These are phyloP conservation scores for Penicillium verhagenii DNA, from an alignment of 495 filamentous ascomycete species.

Conservation along the genomic window DNA sequence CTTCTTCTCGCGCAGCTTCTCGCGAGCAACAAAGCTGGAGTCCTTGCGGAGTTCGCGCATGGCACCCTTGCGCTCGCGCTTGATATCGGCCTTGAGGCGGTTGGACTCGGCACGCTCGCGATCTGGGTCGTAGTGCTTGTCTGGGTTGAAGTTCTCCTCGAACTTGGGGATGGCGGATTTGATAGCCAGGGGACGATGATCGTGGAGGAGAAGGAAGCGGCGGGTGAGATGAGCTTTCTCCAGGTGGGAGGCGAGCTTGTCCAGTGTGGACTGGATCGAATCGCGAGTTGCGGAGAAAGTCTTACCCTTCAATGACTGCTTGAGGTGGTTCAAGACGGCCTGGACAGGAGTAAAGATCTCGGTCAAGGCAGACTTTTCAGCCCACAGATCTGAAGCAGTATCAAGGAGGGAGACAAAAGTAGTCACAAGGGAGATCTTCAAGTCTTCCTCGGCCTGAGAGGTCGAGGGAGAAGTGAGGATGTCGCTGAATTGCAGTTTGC, in stretches of 20 bases:
- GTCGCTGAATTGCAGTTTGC: constrained; percentile 53
- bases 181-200: constrained; percentile 86
- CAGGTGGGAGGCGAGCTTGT: constrained; percentile 49
- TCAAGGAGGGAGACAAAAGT: constrained; percentile 58
- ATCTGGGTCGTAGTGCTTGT: constrained; percentile 94
- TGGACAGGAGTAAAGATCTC: constrained; percentile 68
- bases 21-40: constrained; percentile 83
- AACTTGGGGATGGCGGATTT: constrained; percentile 90
- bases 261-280: constrained; percentile 35
- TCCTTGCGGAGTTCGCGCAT: constrained; percentile 94
- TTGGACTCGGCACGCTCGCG: constrained; percentile 77
- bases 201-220: constrained; percentile 80
- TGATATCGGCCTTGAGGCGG: constrained; percentile 84
- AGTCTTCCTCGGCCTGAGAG: constrained; percentile 34
- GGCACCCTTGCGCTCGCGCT: constrained; percentile 92
- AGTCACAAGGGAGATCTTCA: constrained; percentile 59
- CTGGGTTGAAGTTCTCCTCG: constrained; percentile 90
- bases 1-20: constrained; percentile 88
- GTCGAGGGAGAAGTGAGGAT: constrained; percentile 34
- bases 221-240: constrained; percentile 58
- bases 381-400: constrained; percentile 61
- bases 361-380: constrained; percentile 63
- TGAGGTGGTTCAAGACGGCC: constrained; percentile 55
- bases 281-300: constrained; percentile 42
- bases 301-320: constrained; percentile 49